These are phyloP conservation scores for Holtermannia corniformis DNA, from an alignment of 768 basidiomycete species.

Conservation along the genomic window DNA sequence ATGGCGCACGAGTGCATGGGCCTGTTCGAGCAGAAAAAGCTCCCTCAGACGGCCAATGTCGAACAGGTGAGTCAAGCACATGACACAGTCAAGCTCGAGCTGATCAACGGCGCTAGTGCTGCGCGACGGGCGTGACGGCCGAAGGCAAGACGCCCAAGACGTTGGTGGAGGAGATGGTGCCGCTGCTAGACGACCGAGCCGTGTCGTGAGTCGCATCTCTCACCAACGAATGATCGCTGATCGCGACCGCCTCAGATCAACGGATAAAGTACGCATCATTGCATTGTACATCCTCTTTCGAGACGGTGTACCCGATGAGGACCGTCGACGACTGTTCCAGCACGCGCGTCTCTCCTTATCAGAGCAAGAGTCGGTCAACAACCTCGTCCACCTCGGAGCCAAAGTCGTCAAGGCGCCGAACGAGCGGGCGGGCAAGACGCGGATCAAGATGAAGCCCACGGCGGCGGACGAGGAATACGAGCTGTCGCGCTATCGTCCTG, in stretches of 20 bases:
- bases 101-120: conserved; percentile 56
- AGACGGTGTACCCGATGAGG: conserved; percentile 98
- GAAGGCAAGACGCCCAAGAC: conserved; percentile 93
- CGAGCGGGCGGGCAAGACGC: conserved; percentile 71
- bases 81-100: neutral
- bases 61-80: conserved; percentile 58
- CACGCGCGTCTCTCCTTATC: conserved; percentile 78
- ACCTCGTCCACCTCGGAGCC: conserved; percentile 68
- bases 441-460: conserved; percentile 61
- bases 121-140: conserved; percentile 80
- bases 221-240: neutral
- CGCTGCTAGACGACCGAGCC: conserved; percentile 74
- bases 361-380: conserved; percentile 90
- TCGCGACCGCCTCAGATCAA: conserved; percentile 49
- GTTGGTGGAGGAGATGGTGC: conserved; percentile 97
- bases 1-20: conserved; percentile 98
- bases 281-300: conserved; percentile 88
- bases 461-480: conserved; percentile 86
- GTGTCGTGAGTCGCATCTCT: conserved; percentile 54
- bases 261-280: conserved; percentile 91
- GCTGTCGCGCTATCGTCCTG: conserved; percentile 83
- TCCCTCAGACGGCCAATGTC: conserved; percentile 71
- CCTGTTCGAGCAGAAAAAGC: conserved; percentile 77
- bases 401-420: conserved; percentile 72
- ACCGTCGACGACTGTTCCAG: conserved; percentile 84